Conservation (phyloP, 2,329 filamentous ascomycete genomes). For the Hysterium pulicare region DNA sequence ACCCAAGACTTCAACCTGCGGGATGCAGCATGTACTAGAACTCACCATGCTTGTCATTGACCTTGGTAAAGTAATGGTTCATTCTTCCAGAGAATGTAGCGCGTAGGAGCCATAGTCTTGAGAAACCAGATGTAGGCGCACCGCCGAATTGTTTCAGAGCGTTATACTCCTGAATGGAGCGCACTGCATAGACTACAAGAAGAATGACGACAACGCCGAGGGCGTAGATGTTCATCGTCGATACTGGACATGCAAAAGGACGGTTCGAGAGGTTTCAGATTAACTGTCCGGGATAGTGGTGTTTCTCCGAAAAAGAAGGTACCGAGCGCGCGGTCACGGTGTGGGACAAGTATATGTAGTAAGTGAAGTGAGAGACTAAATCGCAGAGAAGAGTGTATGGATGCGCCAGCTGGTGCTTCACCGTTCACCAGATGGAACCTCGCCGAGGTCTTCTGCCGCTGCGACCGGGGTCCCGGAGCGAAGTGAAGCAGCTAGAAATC, state of each 20-base stretch:
- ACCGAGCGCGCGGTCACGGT: slow-evolving; percentile 1
- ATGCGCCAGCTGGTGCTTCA: too few relatives aligned
- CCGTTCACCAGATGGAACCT: neutral
- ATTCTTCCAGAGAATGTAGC: slow-evolving; percentile 36
- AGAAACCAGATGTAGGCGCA: slow-evolving; percentile 37
- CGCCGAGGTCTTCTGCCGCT: neutral
- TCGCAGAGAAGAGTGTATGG: too few relatives aligned
- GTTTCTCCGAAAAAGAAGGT: neutral
- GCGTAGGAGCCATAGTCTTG: slow-evolving; percentile 36
- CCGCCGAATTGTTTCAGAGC: slow-evolving; percentile 35
- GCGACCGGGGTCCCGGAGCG: too few relatives aligned
- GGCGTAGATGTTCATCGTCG: slow-evolving; percentile 1
- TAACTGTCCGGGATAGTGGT: too few relatives aligned
- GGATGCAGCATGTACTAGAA: slow-evolving; percentile 1
- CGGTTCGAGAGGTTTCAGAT: slow-evolving; percentile 4
- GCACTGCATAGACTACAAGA: slow-evolving; percentile 17
- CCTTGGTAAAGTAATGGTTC: slow-evolving; percentile 35
- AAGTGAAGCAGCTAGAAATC: neutral
- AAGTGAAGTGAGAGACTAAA: too few relatives aligned
- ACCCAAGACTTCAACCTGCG: neutral
- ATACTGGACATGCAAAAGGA: slow-evolving; percentile 3
- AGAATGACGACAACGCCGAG: slow-evolving; percentile 7
- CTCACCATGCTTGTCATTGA: slow-evolving; percentile 38
- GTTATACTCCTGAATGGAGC: slow-evolving; percentile 25
- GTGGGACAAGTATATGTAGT: neutral